These are phyloP conservation scores for Mucor irregularis DNA, from an alignment of 371 early-diverging fungal species.

Conservation along the genomic window DNA sequence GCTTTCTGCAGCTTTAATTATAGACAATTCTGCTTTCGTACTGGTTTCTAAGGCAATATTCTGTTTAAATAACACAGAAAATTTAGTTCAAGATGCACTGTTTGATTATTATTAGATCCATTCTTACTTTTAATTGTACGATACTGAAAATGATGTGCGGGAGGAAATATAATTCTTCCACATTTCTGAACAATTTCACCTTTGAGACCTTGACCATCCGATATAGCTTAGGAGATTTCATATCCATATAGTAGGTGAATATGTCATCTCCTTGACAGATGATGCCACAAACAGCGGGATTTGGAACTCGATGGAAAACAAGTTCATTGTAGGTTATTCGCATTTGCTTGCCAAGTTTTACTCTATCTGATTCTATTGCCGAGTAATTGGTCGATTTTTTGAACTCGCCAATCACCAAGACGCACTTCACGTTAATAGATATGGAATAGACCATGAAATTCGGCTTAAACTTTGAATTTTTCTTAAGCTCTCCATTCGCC, in stretches of 20 bases:
- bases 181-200: conserved; percentile 3
- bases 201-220: conserved; percentile 5
- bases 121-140: conserved; percentile 18
- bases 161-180: conserved; percentile 13
- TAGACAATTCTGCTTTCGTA: conserved; percentile 6
- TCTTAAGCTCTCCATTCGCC: conserved; percentile 12
- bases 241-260: conserved; percentile 10
- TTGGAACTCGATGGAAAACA: conserved; percentile 9
- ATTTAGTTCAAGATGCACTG: conserved; percentile 11
- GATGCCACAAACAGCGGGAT: conserved; percentile 17
- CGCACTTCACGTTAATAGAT: conserved; percentile 11
- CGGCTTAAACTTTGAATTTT: conserved; percentile 13
- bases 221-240: conserved; percentile 14
- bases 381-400: conserved; percentile 13
- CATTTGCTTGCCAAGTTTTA: conserved; percentile 20
- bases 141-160: conserved; percentile 12
- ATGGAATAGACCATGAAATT: conserved; percentile 11
- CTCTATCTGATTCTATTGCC: conserved; percentile 12
- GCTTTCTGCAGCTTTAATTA: conserved; percentile 10
- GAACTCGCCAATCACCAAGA: conserved; percentile 15
- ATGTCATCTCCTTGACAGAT: conserved; percentile 6
- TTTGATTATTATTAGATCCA: conserved; percentile 13
- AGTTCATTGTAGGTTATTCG: conserved; percentile 6
- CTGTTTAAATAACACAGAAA: conserved; percentile 19
- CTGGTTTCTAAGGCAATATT: conserved; percentile 10